Percentiles rank a stretch among this genome's conserved stretches.
phyloP scores from a whole-genome alignment of 306 rosid genomes.

The Aeschynomene evenia region DNA sequence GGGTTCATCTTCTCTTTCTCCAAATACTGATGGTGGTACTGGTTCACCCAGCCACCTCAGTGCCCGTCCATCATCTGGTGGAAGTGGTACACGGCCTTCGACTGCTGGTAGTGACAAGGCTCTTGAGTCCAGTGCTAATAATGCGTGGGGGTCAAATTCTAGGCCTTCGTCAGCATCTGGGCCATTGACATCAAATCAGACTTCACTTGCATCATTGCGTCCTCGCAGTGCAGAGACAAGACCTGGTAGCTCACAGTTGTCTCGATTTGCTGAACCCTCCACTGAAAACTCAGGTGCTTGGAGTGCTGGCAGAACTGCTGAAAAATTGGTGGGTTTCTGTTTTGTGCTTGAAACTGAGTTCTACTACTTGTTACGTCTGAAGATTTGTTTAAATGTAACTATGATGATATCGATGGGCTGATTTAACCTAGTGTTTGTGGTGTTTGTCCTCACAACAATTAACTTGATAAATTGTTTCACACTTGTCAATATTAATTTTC shows the following conservation, averaged over 20 bases:
- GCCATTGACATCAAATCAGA: slow-evolving; percentile 62
- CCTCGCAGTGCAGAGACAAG: slow-evolving; percentile 98
- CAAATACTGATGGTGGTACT: slow-evolving; percentile 71
- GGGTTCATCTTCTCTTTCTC: slow-evolving; percentile 83
- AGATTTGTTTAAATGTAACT: neutral
- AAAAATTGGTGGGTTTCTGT: slow-evolving; percentile 63
- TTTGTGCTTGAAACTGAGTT: slow-evolving; percentile 16
- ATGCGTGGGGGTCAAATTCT: slow-evolving; percentile 79
- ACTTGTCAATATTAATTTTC: neutral
- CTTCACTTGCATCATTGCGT: slow-evolving; percentile 68
- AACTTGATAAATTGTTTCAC: slow-evolving; percentile 1
- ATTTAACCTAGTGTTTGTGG: neutral
- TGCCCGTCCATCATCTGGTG: slow-evolving; percentile 90
- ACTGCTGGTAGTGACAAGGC: slow-evolving; percentile 90
- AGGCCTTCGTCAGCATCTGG: slow-evolving; percentile 99
- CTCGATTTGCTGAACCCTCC: slow-evolving; percentile 83
- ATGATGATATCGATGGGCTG: neutral
- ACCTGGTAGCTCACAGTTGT: slow-evolving; percentile 94
- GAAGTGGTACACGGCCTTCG: slow-evolving; percentile 91
- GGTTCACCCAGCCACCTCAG: slow-evolving; percentile 77
- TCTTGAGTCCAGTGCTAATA: slow-evolving; percentile 51
- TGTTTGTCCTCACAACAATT: neutral
- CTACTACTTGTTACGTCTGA: neutral
- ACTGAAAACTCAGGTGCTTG: slow-evolving; percentile 75
- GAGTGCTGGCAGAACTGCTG: slow-evolving; percentile 74